Evolutionary conservation across 164 flowering plant genomes (phyloP).

Genomic region (Chimonanthus praecox): DNA sequence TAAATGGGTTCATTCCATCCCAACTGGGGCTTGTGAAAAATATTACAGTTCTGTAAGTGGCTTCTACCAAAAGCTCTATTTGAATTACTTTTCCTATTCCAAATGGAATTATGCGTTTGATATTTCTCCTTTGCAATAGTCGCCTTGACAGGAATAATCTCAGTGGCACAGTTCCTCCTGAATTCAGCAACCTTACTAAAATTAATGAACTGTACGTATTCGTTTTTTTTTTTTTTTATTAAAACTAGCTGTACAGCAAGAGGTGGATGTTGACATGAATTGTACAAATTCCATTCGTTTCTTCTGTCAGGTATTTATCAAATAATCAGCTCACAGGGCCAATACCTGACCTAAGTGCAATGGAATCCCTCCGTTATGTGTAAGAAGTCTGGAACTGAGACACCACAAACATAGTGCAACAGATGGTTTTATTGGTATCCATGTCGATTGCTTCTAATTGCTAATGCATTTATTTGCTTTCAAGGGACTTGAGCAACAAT

Average conservation of each 20-base stretch:
- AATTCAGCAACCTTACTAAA: slow-evolving; percentile 52
- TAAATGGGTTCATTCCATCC: slow-evolving; percentile 59
- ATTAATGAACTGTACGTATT: slow-evolving; percentile 65
- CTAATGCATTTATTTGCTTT: slow-evolving; percentile 1
- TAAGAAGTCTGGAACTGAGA: slow-evolving; percentile 27
- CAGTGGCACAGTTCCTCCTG: slow-evolving; percentile 50
- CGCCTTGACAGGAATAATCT: slow-evolving; percentile 78
- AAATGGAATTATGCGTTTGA: not conserved
- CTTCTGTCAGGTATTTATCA: slow-evolving; percentile 60
- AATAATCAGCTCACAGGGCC: slow-evolving; percentile 55
- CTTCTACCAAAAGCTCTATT: not conserved
- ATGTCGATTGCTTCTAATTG: not conserved
- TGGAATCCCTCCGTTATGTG: slow-evolving; percentile 75
- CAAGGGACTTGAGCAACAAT: slow-evolving; percentile 94
- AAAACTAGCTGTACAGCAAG: not conserved
- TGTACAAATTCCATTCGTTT: not conserved
- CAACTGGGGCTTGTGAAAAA: slow-evolving; percentile 59
- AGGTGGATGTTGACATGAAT: not conserved
- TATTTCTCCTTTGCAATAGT: slow-evolving; percentile 31
- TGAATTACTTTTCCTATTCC: not conserved
- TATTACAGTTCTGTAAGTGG: slow-evolving; percentile 95
- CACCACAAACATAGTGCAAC: not conserved
- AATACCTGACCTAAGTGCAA: slow-evolving; percentile 58
- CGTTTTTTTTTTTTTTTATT: not conserved
- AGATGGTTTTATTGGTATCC: not conserved